phyloP scores from a whole-genome alignment of 495 filamentous ascomycete species.

The Podospora sp. region DNA sequence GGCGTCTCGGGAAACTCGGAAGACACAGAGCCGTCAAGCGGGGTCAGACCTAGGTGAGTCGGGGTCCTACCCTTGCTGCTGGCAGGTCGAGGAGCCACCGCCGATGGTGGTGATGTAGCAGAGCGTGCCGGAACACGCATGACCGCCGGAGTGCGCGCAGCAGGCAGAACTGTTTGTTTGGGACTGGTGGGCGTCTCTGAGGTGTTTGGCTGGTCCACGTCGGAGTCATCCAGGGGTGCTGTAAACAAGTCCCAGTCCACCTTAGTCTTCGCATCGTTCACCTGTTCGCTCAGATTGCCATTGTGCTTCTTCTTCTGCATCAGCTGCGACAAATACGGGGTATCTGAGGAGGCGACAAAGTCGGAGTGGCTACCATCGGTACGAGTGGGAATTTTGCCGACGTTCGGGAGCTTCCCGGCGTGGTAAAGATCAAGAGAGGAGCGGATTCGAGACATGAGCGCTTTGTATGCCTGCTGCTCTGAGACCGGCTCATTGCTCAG shows the following conservation, averaged over 20 bases:
- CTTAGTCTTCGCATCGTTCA: constrained; percentile 59
- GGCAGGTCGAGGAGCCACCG: constrained; percentile 50
- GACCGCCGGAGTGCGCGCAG: constrained; percentile 42
- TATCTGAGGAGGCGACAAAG: constrained; percentile 66
- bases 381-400: constrained; percentile 44
- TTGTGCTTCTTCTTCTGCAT: constrained; percentile 66
- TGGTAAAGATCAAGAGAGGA: constrained; percentile 50
- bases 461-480: constrained; percentile 56
- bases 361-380: constrained; percentile 27
- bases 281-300: constrained; percentile 64
- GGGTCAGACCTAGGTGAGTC: constrained; percentile 17
- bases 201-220: constrained; percentile 36
- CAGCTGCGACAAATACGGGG: constrained; percentile 73
- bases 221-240: constrained; percentile 53
- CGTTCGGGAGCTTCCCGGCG: constrained; percentile 49
- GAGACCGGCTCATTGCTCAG: constrained; percentile 59
- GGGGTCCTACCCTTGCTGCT: constrained; percentile 56
- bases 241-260: constrained; percentile 55
- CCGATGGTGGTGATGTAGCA: constrained; percentile 52
- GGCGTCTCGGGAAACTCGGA: constrained; percentile 42
- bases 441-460: constrained; percentile 50
- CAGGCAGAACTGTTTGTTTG: constrained; percentile 27
- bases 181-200: constrained; percentile 26
- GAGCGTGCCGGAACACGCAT: constrained; percentile 62
- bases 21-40: constrained; percentile 14